phyloP scores from a whole-genome alignment of 352 stramenopile genomes.

The Phytophthora sojae region DNA sequence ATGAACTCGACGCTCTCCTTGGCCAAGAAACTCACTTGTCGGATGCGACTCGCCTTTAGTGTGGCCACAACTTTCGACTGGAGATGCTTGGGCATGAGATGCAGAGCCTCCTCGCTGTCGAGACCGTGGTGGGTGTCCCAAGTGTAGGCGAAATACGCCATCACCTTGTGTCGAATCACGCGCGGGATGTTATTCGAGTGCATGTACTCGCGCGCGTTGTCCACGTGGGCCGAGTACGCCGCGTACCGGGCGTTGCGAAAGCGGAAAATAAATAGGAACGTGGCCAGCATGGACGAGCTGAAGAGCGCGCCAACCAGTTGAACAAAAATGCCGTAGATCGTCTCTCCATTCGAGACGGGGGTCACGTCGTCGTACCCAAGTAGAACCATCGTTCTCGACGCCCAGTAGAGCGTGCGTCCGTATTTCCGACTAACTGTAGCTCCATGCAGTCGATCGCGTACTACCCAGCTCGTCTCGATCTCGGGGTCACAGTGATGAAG shows the following conservation, averaged over 20 bases:
- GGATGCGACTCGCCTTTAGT: constrained; percentile 63
- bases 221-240: constrained; percentile 58
- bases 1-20: constrained; percentile 74
- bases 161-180: constrained; percentile 11
- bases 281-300: constrained; percentile 61
- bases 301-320: constrained; percentile 51
- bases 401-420: constrained; percentile 57
- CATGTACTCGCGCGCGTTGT: constrained; percentile 76
- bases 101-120: constrained; percentile 61
- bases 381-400: constrained; percentile 56
- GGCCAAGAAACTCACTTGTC: constrained; percentile 68
- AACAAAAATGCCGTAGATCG: constrained; percentile 51
- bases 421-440: constrained; percentile 53
- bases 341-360: constrained; percentile 57
- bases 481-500: constrained; percentile 47
- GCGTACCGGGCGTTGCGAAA: constrained; percentile 54
- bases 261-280: constrained; percentile 73
- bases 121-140: constrained; percentile 65
- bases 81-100: constrained; percentile 56
- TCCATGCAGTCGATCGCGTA: constrained; percentile 51
- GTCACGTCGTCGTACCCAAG: constrained; percentile 69
- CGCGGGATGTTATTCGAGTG: constrained; percentile 63
- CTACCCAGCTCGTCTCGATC: constrained; percentile 58
- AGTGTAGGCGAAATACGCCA: constrained; percentile 36
- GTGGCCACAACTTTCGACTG: constrained; percentile 61